Conservation (phyloP, 306 rosid species). For the Heteromeles arbutifolia region DNA sequence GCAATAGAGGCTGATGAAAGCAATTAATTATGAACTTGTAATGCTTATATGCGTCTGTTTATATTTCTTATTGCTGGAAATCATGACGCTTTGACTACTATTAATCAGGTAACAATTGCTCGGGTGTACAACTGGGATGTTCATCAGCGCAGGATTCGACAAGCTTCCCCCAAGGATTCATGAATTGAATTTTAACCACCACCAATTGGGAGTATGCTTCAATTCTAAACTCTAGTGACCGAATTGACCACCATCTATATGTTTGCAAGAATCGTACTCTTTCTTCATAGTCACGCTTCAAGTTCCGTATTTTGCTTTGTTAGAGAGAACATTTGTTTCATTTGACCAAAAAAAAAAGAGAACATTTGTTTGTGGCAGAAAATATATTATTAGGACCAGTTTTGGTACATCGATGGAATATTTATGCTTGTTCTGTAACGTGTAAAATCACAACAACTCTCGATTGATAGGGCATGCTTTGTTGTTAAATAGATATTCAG, state of each 20-base stretch:
- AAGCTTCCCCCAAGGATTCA: slow-evolving; percentile 34
- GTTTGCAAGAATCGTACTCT: neutral
- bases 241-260: neutral
- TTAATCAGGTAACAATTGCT: slow-evolving; percentile 77
- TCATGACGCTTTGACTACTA: slow-evolving; percentile 3
- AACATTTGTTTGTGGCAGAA: neutral
- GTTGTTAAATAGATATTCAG: slow-evolving; percentile 15
- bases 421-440: slow-evolving; percentile 15
- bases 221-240: neutral
- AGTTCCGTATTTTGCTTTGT: neutral
- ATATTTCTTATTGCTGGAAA: neutral
- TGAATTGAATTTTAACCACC: slow-evolving; percentile 18
- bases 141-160: slow-evolving; percentile 66
- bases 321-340: too few relatives aligned
- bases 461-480: slow-evolving; percentile 12
- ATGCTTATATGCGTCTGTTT: neutral
- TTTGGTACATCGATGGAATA: slow-evolving; percentile 22
- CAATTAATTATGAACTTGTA: neutral
- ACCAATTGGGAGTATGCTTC: slow-evolving; percentile 30
- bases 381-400: slow-evolving; percentile 24
- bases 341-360: too few relatives aligned
- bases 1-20: too few relatives aligned
- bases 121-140: slow-evolving; percentile 95
- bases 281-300: neutral
- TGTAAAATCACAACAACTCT: slow-evolving; percentile 7